Evolutionary conservation across 2,329 filamentous ascomycete species (phyloP).

Genomic region (Davidsoniella virescens): DNA sequence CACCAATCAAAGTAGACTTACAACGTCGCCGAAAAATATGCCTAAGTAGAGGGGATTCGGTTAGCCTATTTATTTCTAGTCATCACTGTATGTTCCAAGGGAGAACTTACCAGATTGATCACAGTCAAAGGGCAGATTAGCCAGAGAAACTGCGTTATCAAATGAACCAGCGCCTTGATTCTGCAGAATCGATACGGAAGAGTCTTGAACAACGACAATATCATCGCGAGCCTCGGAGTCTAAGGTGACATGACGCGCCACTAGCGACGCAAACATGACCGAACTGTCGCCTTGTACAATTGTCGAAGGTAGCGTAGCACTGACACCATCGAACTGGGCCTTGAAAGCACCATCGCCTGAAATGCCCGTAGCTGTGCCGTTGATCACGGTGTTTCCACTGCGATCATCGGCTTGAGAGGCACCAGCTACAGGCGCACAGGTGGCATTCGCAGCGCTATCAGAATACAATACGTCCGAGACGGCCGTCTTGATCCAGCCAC

Average conservation of each 20-base stretch:
- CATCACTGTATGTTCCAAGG: not conserved
- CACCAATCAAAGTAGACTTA: not conserved
- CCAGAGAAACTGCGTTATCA: not conserved
- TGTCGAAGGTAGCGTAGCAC: not conserved
- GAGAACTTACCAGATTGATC: constrained; percentile 3
- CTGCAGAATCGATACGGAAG: not conserved
- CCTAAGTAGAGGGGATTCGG: not conserved
- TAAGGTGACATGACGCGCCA: not conserved
- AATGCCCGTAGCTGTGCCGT: constrained; percentile 1
- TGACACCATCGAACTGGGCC: not conserved
- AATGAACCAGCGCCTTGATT: not conserved
- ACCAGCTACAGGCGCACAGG: constrained; percentile 1
- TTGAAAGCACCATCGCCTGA: constrained; percentile 6
- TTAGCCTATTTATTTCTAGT: not conserved
- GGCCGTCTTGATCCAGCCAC: constrained; percentile 12
- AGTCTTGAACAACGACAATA: not conserved
- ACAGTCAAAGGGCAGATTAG: constrained; percentile 3
- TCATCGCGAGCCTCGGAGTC: constrained; percentile 1
- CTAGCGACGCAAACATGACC: constrained; percentile 12
- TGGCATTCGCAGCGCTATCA: not conserved
- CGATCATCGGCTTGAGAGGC: constrained; percentile 6
- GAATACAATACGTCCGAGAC: constrained; percentile 1
- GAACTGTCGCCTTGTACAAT: not conserved
- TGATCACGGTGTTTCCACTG: not conserved
- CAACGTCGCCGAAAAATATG: constrained; percentile 8